These are phyloP conservation scores for Penicillium sp. DNA, from an alignment of 2,329 filamentous ascomycete genomes.

Conservation along the genomic window DNA sequence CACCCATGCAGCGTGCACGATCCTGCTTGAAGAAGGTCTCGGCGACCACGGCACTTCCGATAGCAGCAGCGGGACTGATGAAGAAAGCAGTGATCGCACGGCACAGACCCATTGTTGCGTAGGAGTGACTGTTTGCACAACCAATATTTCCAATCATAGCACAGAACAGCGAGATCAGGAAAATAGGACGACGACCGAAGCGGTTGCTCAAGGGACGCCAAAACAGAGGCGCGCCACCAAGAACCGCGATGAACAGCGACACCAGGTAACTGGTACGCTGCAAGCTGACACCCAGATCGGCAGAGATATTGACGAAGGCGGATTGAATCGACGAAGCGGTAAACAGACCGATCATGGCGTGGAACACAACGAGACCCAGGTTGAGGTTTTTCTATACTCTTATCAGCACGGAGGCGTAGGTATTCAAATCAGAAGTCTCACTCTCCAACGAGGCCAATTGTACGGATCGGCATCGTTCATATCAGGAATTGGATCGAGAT, in stretches of 20 bases:
- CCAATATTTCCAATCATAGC: conserved; percentile 53
- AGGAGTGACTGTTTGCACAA: conserved; percentile 51
- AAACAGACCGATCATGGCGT: conserved; percentile 53
- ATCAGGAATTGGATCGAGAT: conserved; percentile 55
- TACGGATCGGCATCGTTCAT: conserved; percentile 54
- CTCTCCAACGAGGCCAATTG: conserved; percentile 57
- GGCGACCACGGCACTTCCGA: conserved; percentile 56
- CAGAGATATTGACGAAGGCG: conserved; percentile 53
- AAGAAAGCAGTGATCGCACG: conserved; percentile 54
- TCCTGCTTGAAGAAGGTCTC: conserved; percentile 57
- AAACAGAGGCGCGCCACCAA: conserved; percentile 54
- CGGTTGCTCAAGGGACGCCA: conserved; percentile 55
- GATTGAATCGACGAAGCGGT: conserved; percentile 54
- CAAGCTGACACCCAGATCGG: conserved; percentile 50
- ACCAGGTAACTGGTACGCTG: conserved; percentile 55
- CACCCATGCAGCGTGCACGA: conserved; percentile 53
- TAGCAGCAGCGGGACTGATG: conserved; percentile 52
- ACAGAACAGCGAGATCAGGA: conserved; percentile 51
- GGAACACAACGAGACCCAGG: conserved; percentile 55
- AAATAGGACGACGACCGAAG: conserved; percentile 55
- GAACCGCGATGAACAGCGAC: conserved; percentile 53
- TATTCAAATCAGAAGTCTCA: conserved; percentile 14
- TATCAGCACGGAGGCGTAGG: neutral
- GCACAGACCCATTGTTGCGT: conserved; percentile 51
- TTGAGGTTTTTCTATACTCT: conserved; percentile 33